Evolutionary conservation across 805 yeast genomes (phyloP), one percentile per base, ranked within the genome.

Genomic region (Pichia scutulata): DNA sequence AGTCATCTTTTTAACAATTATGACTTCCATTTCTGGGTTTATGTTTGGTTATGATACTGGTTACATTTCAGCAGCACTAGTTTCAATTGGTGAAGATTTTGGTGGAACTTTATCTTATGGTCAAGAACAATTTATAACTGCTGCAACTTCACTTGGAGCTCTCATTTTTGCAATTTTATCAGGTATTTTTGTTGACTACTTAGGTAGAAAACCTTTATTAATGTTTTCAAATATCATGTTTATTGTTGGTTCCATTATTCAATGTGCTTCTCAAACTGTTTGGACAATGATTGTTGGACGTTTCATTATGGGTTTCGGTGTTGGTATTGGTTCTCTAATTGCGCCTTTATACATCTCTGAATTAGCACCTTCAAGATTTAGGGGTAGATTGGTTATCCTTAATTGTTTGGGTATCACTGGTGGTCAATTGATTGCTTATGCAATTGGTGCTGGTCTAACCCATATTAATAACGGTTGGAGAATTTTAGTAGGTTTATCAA

Each of bases 21-120:
- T 82, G 25, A 81, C 97, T 0, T 89, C 97, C 8, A 84, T 92
- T 55, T 89, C 97, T 0, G 98, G 98, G 1, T 89, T 90, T 69
- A 81, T 92, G 89, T 92, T 92, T 69, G 99, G 99, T 58, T 92
- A 92, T 63, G 99, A 92, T 67, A 92, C 98, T 0, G 98, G 98
- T 58, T 92, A 92, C 68, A 90, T 92, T 41, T 92, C 98, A 4
- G 83, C 95, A 19, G 97, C 97, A 0, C 74, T 92, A 60, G 96
- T 90, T 21, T 81, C 89, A 37, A 81, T 92, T 44, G 89, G 90
- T 13, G 78, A 81, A 6, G 96, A 87, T 63, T 76, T 92, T 54
- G 79, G 80, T 56, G 74, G 75, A 50, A 60, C 65, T 0, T 73
- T 90, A 48, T 72, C 89, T 0, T 77, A 80, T 51, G 95, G 96